Evolutionary conservation across 2,329 filamentous ascomycete genomes (phyloP).

Genomic region (Fusarium falciforme): DNA sequence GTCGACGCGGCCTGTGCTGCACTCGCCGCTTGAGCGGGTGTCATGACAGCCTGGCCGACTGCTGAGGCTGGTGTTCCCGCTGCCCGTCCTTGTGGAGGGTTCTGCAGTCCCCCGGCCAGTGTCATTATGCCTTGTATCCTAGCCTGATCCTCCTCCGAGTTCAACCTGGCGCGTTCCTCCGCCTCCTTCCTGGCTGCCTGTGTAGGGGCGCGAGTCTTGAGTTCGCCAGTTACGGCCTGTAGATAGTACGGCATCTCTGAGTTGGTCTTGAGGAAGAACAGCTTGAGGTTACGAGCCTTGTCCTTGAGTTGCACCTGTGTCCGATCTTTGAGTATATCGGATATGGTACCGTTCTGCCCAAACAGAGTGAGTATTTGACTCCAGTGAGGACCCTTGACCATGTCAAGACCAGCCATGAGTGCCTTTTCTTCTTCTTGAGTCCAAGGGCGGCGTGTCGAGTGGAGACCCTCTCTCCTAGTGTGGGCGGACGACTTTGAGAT

Average conservation of each 20-base stretch:
- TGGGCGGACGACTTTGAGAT: slow-evolving; percentile 67
- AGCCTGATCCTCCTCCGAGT: slow-evolving; percentile 69
- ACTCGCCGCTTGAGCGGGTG: slow-evolving; percentile 48
- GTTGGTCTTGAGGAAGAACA: slow-evolving; percentile 92
- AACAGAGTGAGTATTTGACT: slow-evolving; percentile 90
- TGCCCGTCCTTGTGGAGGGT: slow-evolving; percentile 47
- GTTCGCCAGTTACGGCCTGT: slow-evolving; percentile 87
- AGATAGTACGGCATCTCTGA: slow-evolving; percentile 91
- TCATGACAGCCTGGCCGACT: slow-evolving; percentile 46
- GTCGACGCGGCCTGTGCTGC: slow-evolving; percentile 44
- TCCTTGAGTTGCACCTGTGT: slow-evolving; percentile 95
- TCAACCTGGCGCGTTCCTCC: slow-evolving; percentile 70
- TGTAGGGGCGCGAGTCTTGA: slow-evolving; percentile 85
- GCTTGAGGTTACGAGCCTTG: slow-evolving; percentile 88
- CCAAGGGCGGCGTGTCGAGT: slow-evolving; percentile 81
- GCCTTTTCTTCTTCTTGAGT: slow-evolving; percentile 90
- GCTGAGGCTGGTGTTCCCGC: slow-evolving; percentile 40
- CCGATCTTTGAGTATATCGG: slow-evolving; percentile 85
- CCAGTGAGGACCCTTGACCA: slow-evolving; percentile 93
- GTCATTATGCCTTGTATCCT: slow-evolving; percentile 71
- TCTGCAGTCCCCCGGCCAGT: slow-evolving; percentile 64
- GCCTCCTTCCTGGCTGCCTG: slow-evolving; percentile 77
- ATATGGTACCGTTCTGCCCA: slow-evolving; percentile 81
- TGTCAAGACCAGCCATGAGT: slow-evolving; percentile 86
- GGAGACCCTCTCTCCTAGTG: slow-evolving; percentile 66